Evolutionary conservation across 2,329 filamentous ascomycete genomes (phyloP).

Genomic region (Thielaviopsis ethacetica): DNA sequence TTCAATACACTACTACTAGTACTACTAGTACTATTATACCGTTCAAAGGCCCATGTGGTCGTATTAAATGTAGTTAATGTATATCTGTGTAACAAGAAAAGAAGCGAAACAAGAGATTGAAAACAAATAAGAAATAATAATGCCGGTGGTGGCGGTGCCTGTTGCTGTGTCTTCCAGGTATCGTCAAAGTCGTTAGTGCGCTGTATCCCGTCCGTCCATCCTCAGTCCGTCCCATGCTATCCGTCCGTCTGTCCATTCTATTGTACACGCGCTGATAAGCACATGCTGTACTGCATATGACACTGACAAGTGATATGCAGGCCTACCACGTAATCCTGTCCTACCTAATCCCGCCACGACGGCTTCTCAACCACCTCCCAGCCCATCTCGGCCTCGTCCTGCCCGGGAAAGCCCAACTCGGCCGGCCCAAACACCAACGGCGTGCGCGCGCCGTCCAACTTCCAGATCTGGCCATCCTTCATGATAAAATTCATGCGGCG

Average conservation of each 20-base stretch:
- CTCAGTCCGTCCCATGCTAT: background rate
- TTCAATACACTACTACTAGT: too few species aligned
- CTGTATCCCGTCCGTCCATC: background rate
- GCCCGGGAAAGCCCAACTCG: background rate
- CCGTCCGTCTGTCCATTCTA: background rate
- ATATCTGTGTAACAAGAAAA: background rate
- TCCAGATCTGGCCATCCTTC: conserved; percentile 38
- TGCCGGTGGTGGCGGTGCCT: background rate
- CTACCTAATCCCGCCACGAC: conserved; percentile 5
- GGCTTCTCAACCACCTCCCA: conserved; percentile 12
- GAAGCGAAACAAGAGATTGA: background rate
- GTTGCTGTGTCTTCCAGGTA: background rate
- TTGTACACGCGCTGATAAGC: background rate
- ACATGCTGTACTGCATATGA: background rate
- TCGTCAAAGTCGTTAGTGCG: background rate
- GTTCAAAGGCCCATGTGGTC: background rate
- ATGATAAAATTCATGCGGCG: conserved; percentile 37
- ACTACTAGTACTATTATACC: too few species aligned
- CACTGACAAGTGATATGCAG: background rate
- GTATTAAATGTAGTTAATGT: background rate
- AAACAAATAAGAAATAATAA: background rate
- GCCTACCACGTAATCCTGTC: background rate
- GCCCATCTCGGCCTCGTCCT: conserved; percentile 8
- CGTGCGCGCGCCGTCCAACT: conserved; percentile 18
- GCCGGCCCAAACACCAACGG: conserved; percentile 7